Base-by-base conservation (phyloP, 371 early-diverging fungal species). In the Sporodiniella umbellata region DNA sequence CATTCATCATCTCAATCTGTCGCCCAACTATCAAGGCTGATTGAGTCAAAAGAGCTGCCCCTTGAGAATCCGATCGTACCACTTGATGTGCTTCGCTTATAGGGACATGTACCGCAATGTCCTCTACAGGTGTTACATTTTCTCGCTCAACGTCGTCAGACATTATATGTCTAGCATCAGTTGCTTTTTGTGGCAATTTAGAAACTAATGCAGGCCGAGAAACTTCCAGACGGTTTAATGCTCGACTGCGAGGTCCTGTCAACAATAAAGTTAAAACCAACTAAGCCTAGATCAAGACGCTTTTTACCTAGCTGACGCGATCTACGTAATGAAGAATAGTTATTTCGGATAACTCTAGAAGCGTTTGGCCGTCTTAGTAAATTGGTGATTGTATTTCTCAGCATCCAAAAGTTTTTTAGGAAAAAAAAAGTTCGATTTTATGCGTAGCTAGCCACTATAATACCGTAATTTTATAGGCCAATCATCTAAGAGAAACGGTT, bases 1-100 rank as follows among this genome's bases (percentile, higher is more conserved):
- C 77, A 60, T 92, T 94, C 75, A 92, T 64, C 88, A 91, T 88
- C 64, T 92, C 94, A 14, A 92, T 47, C 63, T 94, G 88, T 17
- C 92, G 65, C 3, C 82, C 83, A 38, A 93, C 82, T 7, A 88
- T 73, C 18, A 93, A 48, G 2, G 85, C 85, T 15, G 85, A 68
- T 31, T 83, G 83, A 0, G 78, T 54, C 3, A 84, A 59, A 18
- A 81, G 38, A 14, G 71, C 66, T 17, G 74, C 64, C 4, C 79
- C 81, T 2, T 48, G 37, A 14, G 65, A 62, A 42, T 64, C 58
- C n/a, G 69, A 60, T 19, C 61, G 63, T 17, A 78, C 45, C 3
- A 78, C 62, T 14, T 57, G 57, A 22, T 62, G 57, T 24, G 56
- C 57, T 14, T 49, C 15, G 5, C 56, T 49, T 6, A 58, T 37